Evolutionary conservation across 192 early-diverging fungal species (phyloP).

Genomic region (Gryganskiella cystojenkinii): DNA sequence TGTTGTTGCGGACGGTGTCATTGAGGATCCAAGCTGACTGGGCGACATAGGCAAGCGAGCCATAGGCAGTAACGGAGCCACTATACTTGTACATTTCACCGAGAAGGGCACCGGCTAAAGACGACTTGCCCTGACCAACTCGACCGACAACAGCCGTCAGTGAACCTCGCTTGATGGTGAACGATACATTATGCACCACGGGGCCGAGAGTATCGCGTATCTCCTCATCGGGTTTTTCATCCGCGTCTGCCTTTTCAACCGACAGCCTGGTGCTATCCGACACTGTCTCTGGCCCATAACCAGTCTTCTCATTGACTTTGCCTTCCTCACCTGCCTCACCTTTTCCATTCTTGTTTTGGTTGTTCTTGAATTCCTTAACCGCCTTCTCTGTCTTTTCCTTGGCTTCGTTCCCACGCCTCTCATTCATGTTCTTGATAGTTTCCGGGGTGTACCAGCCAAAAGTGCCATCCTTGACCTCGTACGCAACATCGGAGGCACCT

Average conservation of each 20-base stretch:
- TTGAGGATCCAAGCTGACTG: conserved; percentile 94
- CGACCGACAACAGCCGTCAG: conserved; percentile 56
- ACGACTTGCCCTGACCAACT: conserved; percentile 62
- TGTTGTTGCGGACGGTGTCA: conserved; percentile 87
- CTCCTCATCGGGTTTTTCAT: background rate
- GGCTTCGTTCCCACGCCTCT: conserved; percentile 18
- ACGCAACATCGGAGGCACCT: background rate
- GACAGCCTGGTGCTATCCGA: conserved; percentile 2
- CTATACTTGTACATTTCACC: conserved; percentile 58
- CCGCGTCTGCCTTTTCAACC: conserved; percentile 4
- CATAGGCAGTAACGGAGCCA: conserved; percentile 10
- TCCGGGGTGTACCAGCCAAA: conserved; percentile 19
- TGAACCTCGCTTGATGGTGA: conserved; percentile 53
- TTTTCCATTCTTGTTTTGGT: conserved; percentile 11
- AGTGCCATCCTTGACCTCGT: conserved; percentile 10
- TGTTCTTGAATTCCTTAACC: conserved; percentile 7
- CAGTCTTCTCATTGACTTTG: conserved; percentile 17
- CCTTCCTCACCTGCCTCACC: too few species aligned
- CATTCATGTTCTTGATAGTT: conserved; percentile 15
- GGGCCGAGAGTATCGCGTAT: conserved; percentile 1
- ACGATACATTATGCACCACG: conserved; percentile 38
- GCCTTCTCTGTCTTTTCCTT: conserved; percentile 13
- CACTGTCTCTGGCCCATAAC: background rate
- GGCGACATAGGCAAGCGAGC: conserved; percentile 37
- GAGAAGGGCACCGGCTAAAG: conserved; percentile 57